Evolutionary conservation across 2,329 filamentous ascomycete species (phyloP).

Genomic region (Sphaerulina populicola): DNA sequence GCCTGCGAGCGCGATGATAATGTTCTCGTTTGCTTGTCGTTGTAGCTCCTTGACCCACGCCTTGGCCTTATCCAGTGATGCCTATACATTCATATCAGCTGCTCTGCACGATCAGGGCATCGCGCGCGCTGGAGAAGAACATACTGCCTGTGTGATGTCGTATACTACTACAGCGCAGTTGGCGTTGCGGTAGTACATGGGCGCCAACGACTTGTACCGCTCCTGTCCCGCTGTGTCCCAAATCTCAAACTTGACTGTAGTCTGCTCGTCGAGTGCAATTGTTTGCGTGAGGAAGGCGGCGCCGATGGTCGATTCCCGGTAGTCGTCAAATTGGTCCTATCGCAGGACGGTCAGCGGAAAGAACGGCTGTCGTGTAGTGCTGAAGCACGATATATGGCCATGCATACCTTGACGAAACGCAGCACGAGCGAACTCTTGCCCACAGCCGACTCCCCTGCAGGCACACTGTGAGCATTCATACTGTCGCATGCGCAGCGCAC

Average conservation of each 20-base stretch:
- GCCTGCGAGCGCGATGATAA: conserved; percentile 93
- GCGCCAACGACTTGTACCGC: conserved; percentile 95
- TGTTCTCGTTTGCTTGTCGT: conserved; percentile 98
- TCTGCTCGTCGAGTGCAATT: conserved; percentile 94
- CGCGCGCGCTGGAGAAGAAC: background rate
- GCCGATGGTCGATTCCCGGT: conserved; percentile 95
- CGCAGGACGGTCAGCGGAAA: background rate
- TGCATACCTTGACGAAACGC: conserved; percentile 86
- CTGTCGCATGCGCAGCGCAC: background rate
- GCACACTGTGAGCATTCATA: conserved; percentile 31
- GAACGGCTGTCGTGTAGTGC: background rate
- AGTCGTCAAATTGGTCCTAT: conserved; percentile 97
- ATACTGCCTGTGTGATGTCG: conserved; percentile 96
- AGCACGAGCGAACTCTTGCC: conserved; percentile 99
- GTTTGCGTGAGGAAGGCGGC: conserved; percentile 98
- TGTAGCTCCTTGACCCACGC: conserved; percentile 99
- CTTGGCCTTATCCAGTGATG: conserved; percentile 97
- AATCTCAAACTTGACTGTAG: conserved; percentile 99
- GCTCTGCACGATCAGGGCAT: background rate
- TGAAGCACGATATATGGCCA: background rate
- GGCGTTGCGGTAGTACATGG: conserved; percentile 99
- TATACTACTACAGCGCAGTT: conserved; percentile 99
- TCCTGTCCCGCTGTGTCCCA: conserved; percentile 99
- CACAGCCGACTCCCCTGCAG: conserved; percentile 86
- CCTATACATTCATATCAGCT: conserved; percentile 45